Percentiles rank a stretch among this genome's conserved stretches.
Conservation (phyloP, 306 rosid genomes). For the Vigna angularis region DNA sequence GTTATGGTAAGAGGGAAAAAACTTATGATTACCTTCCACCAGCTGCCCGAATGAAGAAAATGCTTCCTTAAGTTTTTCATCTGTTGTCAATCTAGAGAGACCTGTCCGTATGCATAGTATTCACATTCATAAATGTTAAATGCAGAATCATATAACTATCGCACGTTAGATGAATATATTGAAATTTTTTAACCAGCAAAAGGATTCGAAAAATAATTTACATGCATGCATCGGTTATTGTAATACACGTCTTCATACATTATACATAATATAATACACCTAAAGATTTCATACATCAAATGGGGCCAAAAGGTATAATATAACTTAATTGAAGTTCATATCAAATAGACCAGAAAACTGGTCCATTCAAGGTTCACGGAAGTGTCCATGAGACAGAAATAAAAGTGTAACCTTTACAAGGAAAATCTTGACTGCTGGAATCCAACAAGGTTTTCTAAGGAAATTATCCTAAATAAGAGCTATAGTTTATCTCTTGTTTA, state of each 20-base stretch:
- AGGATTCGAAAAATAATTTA: not conserved
- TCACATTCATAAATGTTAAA: conserved; percentile 10
- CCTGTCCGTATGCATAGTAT: conserved; percentile 56
- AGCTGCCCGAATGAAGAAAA: conserved; percentile 85
- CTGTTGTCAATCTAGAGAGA: conserved; percentile 83
- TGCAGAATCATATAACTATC: not conserved
- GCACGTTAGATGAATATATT: not conserved
- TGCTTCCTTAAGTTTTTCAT: conserved; percentile 78
- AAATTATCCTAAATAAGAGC: no score
- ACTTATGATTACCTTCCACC: conserved; percentile 55
- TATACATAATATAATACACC: not conserved
- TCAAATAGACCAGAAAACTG: not conserved
- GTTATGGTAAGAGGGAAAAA: not conserved
- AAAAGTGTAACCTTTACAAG: no score
- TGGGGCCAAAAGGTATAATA: conserved; percentile 6
- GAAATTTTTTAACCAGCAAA: not conserved
- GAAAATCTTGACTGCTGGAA: no score
- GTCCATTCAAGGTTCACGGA: no score
- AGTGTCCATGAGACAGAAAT: no score
- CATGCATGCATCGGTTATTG: not conserved
- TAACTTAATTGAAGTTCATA: not conserved
- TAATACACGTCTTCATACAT: not conserved
- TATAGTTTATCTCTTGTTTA: no score
- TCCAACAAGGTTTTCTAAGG: no score
- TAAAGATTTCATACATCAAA: conserved; percentile 12